Conservation (phyloP, 2,329 filamentous ascomycete genomes). For the Pyricularia sp. region DNA sequence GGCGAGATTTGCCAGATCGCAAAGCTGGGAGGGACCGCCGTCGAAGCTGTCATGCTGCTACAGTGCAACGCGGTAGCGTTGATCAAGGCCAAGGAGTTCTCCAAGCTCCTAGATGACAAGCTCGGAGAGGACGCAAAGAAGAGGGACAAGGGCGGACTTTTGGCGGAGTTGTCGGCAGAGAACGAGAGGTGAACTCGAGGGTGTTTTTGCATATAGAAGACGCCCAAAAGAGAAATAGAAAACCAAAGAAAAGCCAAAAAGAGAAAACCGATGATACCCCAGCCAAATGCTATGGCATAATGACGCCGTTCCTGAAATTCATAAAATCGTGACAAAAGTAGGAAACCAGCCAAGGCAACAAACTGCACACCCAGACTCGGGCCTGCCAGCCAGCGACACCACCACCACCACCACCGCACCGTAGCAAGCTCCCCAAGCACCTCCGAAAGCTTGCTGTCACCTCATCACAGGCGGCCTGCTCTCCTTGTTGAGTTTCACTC, state of each 20-base stretch:
- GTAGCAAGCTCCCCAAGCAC: neutral
- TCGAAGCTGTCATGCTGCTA: slow-evolving; percentile 68
- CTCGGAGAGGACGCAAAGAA: slow-evolving; percentile 67
- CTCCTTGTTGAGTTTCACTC: slow-evolving; percentile 96
- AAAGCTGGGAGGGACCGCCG: slow-evolving; percentile 73
- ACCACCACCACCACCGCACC: neutral
- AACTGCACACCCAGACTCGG: neutral
- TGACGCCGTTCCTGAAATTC: neutral
- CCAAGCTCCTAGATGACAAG: slow-evolving; percentile 56
- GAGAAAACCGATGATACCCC: slow-evolving; percentile 2
- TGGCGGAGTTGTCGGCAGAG: slow-evolving; percentile 67
- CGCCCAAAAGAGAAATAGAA: neutral
- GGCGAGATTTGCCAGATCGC: slow-evolving; percentile 86
- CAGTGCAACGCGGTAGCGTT: slow-evolving; percentile 63
- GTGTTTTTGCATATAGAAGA: slow-evolving; percentile 3
- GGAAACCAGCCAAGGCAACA: neutral
- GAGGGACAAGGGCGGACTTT: slow-evolving; percentile 64
- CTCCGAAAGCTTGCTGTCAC: slow-evolving; percentile 28
- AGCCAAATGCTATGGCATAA: neutral
- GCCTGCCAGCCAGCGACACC: neutral
- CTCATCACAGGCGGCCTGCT: slow-evolving; percentile 84
- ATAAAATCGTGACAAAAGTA: neutral
- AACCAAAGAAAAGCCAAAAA: slow-evolving; percentile 2
- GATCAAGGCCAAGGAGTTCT: slow-evolving; percentile 69
- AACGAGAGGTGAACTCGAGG: slow-evolving; percentile 57